Percentiles rank a stretch among this genome's conserved stretches.
phyloP scores from a whole-genome alignment of 2,329 filamentous ascomycete species.

The Aspergillus fischeri region DNA sequence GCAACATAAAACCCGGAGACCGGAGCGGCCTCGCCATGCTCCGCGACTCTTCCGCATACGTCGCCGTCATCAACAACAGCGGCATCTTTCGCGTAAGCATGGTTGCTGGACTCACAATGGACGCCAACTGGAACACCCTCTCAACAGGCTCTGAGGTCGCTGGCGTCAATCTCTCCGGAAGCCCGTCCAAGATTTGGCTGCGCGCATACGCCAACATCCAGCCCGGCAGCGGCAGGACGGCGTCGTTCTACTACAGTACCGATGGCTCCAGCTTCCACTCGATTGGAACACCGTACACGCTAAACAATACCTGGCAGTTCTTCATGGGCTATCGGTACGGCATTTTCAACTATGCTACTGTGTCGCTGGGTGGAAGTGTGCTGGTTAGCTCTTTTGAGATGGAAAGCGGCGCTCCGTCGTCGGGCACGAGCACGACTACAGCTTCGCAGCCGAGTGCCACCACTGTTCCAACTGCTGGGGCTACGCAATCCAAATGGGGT shows the following conservation, averaged over 20 bases:
- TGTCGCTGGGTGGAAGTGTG: slow-evolving; percentile 38
- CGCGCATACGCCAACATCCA: slow-evolving; percentile 35
- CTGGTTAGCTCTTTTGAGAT: slow-evolving; percentile 11
- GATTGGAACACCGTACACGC: slow-evolving; percentile 31
- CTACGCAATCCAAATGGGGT: not conserved
- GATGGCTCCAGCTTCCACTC: slow-evolving; percentile 39
- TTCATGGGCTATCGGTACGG: slow-evolving; percentile 50
- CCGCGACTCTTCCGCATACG: slow-evolving; percentile 51
- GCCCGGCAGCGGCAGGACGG: slow-evolving; percentile 22
- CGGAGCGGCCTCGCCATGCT: slow-evolving; percentile 51
- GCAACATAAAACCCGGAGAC: slow-evolving; percentile 50
- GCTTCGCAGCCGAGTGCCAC: not conserved
- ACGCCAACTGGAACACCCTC: slow-evolving; percentile 30
- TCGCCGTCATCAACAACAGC: slow-evolving; percentile 46
- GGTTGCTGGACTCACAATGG: slow-evolving; percentile 37
- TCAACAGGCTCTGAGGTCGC: slow-evolving; percentile 27
- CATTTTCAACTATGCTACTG: slow-evolving; percentile 50
- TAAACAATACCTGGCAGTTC: slow-evolving; percentile 45
- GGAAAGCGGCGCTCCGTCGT: not conserved
- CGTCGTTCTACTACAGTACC: slow-evolving; percentile 43
- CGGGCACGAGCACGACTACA: not conserved
- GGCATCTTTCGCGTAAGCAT: slow-evolving; percentile 28
- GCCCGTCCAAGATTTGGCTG: slow-evolving; percentile 32
- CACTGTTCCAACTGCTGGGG: not conserved
- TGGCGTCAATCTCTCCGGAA: slow-evolving; percentile 10